These are phyloP conservation scores for Trichosporon inkin DNA, from an alignment of 1,284 basidiomycete species.

Conservation along the genomic window DNA sequence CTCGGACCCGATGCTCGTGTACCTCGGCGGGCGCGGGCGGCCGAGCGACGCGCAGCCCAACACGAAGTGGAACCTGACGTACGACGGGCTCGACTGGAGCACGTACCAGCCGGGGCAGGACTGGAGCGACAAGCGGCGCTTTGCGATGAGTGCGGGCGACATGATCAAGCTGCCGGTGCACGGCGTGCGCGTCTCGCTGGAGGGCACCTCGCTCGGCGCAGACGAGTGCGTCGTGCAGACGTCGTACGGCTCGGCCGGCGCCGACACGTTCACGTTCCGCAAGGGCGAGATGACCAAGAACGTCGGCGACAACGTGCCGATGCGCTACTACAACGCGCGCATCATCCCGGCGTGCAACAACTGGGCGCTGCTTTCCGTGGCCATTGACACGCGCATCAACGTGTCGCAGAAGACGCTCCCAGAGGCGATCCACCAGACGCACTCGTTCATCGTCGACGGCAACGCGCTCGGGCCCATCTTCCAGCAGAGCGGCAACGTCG, in stretches of 20 bases:
- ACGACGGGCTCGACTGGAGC: not conserved
- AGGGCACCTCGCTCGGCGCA: not conserved
- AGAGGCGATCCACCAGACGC: not conserved
- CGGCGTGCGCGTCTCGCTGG: not conserved
- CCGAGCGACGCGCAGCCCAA: not conserved
- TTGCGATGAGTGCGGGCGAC: not conserved
- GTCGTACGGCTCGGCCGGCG: not conserved
- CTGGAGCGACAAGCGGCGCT: constrained; percentile 4
- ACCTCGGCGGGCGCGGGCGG: not conserved
- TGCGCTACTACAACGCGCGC: not conserved
- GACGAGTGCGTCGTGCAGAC: not conserved
- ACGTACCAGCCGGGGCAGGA: not conserved
- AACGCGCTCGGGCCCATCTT: not conserved
- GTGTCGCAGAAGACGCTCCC: not conserved
- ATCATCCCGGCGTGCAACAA: not conserved
- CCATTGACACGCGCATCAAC: not conserved
- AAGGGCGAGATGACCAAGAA: not conserved
- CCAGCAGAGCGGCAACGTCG: not conserved
- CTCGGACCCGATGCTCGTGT: constrained; percentile 3
- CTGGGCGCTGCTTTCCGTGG: not conserved
- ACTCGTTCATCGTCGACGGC: not conserved
- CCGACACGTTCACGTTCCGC: not conserved
- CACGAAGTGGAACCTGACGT: not conserved
- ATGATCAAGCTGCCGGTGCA: not conserved
- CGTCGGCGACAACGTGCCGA: not conserved